Evolutionary conservation across 306 rosid genomes (phyloP).

Genomic region (Vachellia collinsii): DNA sequence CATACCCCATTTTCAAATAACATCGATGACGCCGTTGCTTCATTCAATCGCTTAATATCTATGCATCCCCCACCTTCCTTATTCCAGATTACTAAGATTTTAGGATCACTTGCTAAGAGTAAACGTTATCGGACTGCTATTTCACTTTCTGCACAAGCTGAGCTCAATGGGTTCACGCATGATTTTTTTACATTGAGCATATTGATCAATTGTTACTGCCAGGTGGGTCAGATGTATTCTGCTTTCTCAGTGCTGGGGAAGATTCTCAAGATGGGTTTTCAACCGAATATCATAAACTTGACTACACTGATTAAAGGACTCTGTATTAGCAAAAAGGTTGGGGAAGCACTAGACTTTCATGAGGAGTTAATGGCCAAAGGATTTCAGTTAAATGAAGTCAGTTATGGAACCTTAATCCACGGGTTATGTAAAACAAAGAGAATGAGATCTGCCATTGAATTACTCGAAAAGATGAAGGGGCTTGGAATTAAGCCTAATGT

Average conservation of each 20-base stretch:
- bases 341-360: background rate
- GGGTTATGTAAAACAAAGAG: background rate
- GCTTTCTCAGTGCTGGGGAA: slow-evolving; percentile 8
- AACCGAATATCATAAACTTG: background rate
- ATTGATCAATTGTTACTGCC: slow-evolving; percentile 6
- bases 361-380: background rate
- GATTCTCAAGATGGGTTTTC: slow-evolving; percentile 1
- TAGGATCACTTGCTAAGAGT: background rate
- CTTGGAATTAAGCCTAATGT: background rate
- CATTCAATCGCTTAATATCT: background rate
- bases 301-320: background rate
- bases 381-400: background rate
- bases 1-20: background rate
- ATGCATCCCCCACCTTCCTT: slow-evolving; percentile 1
- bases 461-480: background rate
- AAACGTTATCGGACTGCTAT: background rate
- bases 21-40: background rate
- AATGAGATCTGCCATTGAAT: background rate
- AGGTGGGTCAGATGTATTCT: background rate
- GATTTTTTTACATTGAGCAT: background rate
- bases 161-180: background rate
- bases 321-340: background rate
- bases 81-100: background rate
- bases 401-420: slow-evolving; percentile 1
- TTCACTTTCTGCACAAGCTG: background rate